Conservation (phyloP, 495 filamentous ascomycete genomes). For the Thermothielavioides terrestris region DNA sequence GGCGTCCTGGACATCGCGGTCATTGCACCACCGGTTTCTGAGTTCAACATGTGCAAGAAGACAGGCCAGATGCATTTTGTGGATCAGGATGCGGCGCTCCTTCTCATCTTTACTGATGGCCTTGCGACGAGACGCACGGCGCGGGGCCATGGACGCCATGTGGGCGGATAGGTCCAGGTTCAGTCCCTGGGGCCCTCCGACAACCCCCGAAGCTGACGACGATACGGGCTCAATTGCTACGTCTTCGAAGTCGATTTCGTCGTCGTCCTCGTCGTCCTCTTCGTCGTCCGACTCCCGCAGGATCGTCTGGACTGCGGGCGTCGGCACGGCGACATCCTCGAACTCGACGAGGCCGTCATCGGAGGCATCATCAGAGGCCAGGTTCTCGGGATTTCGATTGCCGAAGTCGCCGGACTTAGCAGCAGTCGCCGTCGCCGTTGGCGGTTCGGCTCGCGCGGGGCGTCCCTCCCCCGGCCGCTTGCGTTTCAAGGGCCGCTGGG, state of each 20-base stretch:
- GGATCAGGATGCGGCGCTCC: slow-evolving; percentile 60
- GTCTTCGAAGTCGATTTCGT: slow-evolving; percentile 26
- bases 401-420: too few species aligned
- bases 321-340: slow-evolving; percentile 29
- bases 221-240: slow-evolving; percentile 23
- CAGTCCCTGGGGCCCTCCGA: slow-evolving; percentile 45
- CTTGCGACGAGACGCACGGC: slow-evolving; percentile 43
- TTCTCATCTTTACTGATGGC: slow-evolving; percentile 62
- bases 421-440: too few species aligned
- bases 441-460: not conserved
- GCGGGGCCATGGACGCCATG: slow-evolving; percentile 28
- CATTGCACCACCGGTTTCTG: slow-evolving; percentile 87
- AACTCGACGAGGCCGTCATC: slow-evolving; percentile 28
- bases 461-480: slow-evolving; percentile 32
- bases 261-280: slow-evolving; percentile 28
- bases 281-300: slow-evolving; percentile 24
- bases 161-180: slow-evolving; percentile 46
- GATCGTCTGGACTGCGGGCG: slow-evolving; percentile 22
- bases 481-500: slow-evolving; percentile 32
- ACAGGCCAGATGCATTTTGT: slow-evolving; percentile 81
- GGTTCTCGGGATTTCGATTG: not conserved
- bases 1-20: slow-evolving; percentile 51
- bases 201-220: slow-evolving; percentile 14
- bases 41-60: slow-evolving; percentile 64
- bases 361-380: slow-evolving; percentile 18